A percentile compares a stretch with the other conserved stretches of the same genome.
Evolutionary conservation across 352 stramenopile genomes (phyloP).

Genomic region (Phytophthora lateralis): DNA sequence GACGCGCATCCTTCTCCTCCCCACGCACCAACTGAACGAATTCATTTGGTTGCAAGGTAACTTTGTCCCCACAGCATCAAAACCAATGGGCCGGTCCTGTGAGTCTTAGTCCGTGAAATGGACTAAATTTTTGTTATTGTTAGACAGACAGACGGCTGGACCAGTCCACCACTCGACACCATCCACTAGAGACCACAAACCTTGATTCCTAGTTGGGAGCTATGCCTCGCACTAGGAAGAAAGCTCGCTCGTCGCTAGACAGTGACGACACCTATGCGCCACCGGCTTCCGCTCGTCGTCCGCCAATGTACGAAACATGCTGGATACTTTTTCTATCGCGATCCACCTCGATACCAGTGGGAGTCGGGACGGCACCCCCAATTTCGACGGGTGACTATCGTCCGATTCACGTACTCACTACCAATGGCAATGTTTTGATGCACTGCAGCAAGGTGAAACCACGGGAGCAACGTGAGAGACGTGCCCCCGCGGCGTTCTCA

Average conservation of each 20-base stretch:
- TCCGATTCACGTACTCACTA: not conserved
- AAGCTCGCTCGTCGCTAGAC: constrained; percentile 22
- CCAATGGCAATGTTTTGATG: constrained; percentile 2
- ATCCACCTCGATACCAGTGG: not conserved
- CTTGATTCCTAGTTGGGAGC: constrained; percentile 6
- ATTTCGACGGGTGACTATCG: not conserved
- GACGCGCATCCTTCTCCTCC: constrained; percentile 4
- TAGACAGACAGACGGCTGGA: constrained; percentile 10
- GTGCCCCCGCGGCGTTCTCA: constrained; percentile 35
- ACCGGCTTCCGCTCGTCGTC: constrained; percentile 31
- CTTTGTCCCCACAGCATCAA: constrained; percentile 6
- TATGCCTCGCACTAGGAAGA: constrained; percentile 41
- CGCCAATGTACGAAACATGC: constrained; percentile 38
- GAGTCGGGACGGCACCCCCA: not conserved
- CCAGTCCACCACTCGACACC: constrained; percentile 5
- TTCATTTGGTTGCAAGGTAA: constrained; percentile 1
- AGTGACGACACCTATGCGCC: constrained; percentile 33
- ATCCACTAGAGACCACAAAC: constrained; percentile 1
- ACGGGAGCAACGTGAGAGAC: constrained; percentile 38
- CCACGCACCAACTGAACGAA: constrained; percentile 3
- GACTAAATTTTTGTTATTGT: constrained; percentile 37
- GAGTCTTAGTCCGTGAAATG: constrained; percentile 20
- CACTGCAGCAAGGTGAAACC: constrained; percentile 28
- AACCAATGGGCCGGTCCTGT: not conserved
- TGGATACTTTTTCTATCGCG: constrained; percentile 16